These are phyloP conservation scores for Tetrapisispora nanseiensis DNA, from an alignment of 805 yeast genomes.

Conservation along the genomic window DNA sequence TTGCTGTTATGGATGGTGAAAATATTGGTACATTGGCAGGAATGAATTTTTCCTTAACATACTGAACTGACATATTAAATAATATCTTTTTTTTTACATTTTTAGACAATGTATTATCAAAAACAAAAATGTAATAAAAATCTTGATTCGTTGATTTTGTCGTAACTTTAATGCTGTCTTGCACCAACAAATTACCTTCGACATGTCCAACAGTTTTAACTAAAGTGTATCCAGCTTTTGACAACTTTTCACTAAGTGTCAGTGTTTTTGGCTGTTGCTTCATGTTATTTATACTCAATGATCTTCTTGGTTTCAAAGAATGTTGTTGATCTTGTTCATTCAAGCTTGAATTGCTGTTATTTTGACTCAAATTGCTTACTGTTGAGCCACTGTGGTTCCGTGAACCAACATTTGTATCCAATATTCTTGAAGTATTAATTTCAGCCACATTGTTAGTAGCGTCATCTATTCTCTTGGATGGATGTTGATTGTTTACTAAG, in stretches of 20 bases:
- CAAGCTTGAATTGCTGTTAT: conserved; percentile 8
- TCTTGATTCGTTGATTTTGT: conserved; percentile 39
- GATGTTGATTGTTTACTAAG: conserved; percentile 11
- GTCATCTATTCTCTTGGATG: not conserved
- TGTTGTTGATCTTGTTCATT: conserved; percentile 11
- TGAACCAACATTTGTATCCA: not conserved
- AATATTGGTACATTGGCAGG: not conserved
- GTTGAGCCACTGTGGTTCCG: not conserved
- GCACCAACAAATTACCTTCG: conserved; percentile 49
- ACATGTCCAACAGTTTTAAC: conserved; percentile 49
- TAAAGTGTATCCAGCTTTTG: conserved; percentile 40
- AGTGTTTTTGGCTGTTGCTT: conserved; percentile 34
- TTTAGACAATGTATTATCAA: conserved; percentile 86
- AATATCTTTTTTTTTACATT: conserved; percentile 72
- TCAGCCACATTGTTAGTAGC: not conserved
- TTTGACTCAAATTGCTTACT: conserved; percentile 6
- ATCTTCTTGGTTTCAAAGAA: conserved; percentile 19
- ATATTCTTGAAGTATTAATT: not conserved
- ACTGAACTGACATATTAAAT: conserved; percentile 35
- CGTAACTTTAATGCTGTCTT: conserved; percentile 48
- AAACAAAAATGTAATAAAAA: conserved; percentile 67
- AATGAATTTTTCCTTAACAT: not conserved
- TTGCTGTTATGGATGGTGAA: not conserved
- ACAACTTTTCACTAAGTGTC: conserved; percentile 49
- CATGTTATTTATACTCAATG: conserved; percentile 27